Evolutionary conservation across 2,329 filamentous ascomycete genomes (phyloP).

Genomic region (Stemphylium lycopersici): DNA sequence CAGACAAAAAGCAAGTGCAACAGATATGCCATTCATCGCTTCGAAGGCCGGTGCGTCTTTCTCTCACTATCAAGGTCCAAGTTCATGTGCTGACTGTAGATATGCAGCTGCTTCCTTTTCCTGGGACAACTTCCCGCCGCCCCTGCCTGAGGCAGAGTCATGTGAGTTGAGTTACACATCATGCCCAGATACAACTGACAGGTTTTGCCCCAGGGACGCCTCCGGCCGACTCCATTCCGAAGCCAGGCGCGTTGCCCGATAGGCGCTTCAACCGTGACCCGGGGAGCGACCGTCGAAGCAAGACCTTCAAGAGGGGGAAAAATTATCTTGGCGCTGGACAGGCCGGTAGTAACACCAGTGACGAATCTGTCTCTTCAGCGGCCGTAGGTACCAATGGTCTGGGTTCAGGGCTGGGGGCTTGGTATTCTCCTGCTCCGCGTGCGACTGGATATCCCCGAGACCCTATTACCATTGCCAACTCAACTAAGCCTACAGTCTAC

Average conservation of each 20-base stretch:
- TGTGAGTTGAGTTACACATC: neutral
- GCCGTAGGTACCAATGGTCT: neutral
- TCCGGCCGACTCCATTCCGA: conserved; percentile 9
- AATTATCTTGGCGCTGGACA: too few species aligned
- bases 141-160: conserved; percentile 9
- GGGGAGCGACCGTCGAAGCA: neutral
- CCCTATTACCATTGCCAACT: neutral
- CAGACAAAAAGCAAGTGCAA: too few species aligned
- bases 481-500: neutral
- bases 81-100: neutral
- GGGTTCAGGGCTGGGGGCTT: neutral
- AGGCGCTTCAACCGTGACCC: conserved; percentile 11
- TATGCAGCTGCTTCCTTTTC: neutral
- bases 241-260: conserved; percentile 3
- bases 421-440: conserved; percentile 3
- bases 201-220: conserved; percentile 4
- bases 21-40: neutral
- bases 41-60: neutral
- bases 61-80: neutral
- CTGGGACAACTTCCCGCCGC: conserved; percentile 17
- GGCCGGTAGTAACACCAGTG: neutral
- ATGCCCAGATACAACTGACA: neutral
- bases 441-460: neutral
- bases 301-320: neutral
- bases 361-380: neutral